Percentiles rank a stretch among this genome's conserved stretches.
These are phyloP conservation scores for Leccinum obscurum DNA, from an alignment of 768 basidiomycete genomes.

Conservation along the genomic window DNA sequence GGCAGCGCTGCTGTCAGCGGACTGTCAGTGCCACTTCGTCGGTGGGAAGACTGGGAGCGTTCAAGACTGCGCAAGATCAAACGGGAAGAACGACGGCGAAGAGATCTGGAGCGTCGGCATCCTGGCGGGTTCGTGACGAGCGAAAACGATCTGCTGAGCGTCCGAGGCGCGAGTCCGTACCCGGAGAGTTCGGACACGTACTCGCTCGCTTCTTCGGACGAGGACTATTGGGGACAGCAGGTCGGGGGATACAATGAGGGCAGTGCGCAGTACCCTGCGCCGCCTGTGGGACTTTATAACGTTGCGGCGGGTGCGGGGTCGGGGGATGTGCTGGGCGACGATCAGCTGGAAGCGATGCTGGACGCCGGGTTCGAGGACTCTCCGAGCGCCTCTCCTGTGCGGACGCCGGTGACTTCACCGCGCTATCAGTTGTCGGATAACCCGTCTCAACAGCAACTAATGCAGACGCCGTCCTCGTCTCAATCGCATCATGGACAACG, in stretches of 20 bases:
- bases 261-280: slow-evolving; percentile 74
- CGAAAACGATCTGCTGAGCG: slow-evolving; percentile 63
- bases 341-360: slow-evolving; percentile 90
- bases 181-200: slow-evolving; percentile 76
- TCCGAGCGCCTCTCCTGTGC: slow-evolving; percentile 48
- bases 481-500: slow-evolving; percentile 40
- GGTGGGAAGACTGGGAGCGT: slow-evolving; percentile 99
- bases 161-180: slow-evolving; percentile 61
- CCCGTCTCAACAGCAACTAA: slow-evolving; percentile 30
- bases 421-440: slow-evolving; percentile 71
- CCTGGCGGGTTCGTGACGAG: slow-evolving; percentile 64
- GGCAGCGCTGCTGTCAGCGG: slow-evolving; percentile 54
- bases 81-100: slow-evolving; percentile 79
- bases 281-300: slow-evolving; percentile 70
- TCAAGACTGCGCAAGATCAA: slow-evolving; percentile 88
- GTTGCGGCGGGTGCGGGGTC: slow-evolving; percentile 30
- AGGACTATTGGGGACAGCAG: slow-evolving; percentile 94
- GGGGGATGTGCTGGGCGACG: slow-evolving; percentile 54
- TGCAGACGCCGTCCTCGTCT: slow-evolving; percentile 34
- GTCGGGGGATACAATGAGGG: slow-evolving; percentile 96
- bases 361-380: slow-evolving; percentile 83
- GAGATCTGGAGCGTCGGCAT: slow-evolving; percentile 79
- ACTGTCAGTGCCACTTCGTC: slow-evolving; percentile 80
- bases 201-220: slow-evolving; percentile 84
- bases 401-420: slow-evolving; percentile 35